Evolutionary conservation across 345 rosid genomes (phyloP).

Genomic region (Capsella bursapastoris): DNA sequence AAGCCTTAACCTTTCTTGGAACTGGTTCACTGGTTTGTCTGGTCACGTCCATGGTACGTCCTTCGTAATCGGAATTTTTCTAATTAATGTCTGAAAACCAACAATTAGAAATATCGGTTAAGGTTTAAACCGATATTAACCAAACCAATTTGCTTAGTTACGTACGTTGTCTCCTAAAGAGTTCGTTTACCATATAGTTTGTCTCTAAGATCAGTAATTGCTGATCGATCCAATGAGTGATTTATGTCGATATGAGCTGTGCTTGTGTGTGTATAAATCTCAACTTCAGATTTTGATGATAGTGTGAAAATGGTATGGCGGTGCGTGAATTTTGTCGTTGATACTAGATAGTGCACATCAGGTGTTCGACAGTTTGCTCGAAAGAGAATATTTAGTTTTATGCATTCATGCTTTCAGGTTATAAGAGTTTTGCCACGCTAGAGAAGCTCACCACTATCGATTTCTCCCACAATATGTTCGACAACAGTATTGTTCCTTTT

Average conservation of each 20-base stretch:
- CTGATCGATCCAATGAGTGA: neutral
- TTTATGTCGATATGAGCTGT: too few species aligned
- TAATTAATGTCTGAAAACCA: neutral
- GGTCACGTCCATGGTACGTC: slow-evolving; percentile 31
- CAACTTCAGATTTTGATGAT: neutral
- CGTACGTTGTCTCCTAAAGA: neutral
- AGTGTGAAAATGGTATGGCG: neutral
- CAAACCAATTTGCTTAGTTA: neutral
- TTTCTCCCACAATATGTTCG: slow-evolving; percentile 24
- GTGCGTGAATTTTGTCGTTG: too few species aligned
- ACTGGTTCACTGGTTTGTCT: slow-evolving; percentile 21
- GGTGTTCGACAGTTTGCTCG: slow-evolving; percentile 21
- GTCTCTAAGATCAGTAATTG: neutral
- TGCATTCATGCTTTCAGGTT: slow-evolving; percentile 27
- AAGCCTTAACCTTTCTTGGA: slow-evolving; percentile 28
- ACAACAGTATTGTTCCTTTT: slow-evolving; percentile 34
- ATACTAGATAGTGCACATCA: slow-evolving; percentile 9
- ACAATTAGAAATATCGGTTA: neutral
- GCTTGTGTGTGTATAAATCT: neutral
- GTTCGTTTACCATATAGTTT: neutral
- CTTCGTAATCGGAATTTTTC: neutral
- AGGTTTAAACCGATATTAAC: slow-evolving; percentile 17
- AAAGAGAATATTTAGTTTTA: neutral
- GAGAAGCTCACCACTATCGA: slow-evolving; percentile 27
- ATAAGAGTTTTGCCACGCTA: slow-evolving; percentile 12